Evolutionary conservation across 2,329 filamentous ascomycete genomes (phyloP).

Genomic region (Aureobasidium sp.): DNA sequence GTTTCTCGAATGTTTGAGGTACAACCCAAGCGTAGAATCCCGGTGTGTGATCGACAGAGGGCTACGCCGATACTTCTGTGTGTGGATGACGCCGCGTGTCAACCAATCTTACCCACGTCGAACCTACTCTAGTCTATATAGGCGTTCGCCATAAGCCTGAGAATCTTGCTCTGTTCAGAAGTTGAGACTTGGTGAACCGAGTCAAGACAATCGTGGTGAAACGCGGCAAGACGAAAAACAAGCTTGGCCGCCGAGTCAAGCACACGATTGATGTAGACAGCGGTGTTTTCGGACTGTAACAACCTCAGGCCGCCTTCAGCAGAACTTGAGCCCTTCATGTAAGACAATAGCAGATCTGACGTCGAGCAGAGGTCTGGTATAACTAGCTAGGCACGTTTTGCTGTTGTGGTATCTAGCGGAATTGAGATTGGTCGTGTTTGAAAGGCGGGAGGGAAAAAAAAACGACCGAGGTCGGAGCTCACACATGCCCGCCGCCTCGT

Average conservation of each 20-base stretch:
- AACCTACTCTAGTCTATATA: background rate
- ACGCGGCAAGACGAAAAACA: background rate
- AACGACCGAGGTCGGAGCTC: background rate
- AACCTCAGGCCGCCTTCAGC: background rate
- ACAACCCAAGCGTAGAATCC: background rate
- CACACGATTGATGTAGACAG: background rate
- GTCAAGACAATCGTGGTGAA: background rate
- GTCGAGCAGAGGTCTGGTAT: background rate
- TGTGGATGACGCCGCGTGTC: background rate
- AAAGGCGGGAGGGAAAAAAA: background rate
- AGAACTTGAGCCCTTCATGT: background rate
- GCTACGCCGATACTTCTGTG: background rate
- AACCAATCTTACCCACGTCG: background rate
- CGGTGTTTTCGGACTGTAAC: background rate
- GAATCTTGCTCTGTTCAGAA: background rate
- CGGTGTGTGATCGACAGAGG: background rate
- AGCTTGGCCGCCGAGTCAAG: background rate
- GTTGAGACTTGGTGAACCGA: background rate
- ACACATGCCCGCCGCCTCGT: background rate
- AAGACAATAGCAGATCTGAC: background rate
- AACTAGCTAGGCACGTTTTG: background rate
- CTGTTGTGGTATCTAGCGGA: background rate
- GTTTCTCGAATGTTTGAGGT: slow-evolving; percentile 7
- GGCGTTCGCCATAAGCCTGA: background rate
- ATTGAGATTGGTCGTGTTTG: slow-evolving; percentile 1